A percentile compares a stretch with the other conserved stretches of the same genome.
phyloP scores from a whole-genome alignment of 345 rosid species.

The Eucalyptus polybractea region DNA sequence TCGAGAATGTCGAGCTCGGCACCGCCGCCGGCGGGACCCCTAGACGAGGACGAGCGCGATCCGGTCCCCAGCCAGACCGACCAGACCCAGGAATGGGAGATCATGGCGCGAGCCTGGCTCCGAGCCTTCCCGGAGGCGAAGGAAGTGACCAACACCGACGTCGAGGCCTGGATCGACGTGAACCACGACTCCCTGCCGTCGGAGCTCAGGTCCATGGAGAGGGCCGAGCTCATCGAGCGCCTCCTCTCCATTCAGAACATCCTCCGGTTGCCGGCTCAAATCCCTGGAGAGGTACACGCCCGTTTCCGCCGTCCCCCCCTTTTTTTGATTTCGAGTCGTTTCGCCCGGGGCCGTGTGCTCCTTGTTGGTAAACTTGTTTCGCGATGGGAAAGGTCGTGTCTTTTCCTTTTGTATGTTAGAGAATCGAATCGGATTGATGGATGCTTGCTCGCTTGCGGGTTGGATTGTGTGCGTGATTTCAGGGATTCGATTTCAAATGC shows the following conservation, averaged over 20 bases:
- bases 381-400: background rate
- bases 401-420: background rate
- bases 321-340: background rate
- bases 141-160: constrained; percentile 48
- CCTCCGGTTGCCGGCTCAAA: constrained; percentile 47
- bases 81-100: constrained; percentile 83
- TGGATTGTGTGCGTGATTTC: background rate
- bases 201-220: constrained; percentile 74
- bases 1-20: background rate
- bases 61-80: constrained; percentile 3
- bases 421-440: background rate
- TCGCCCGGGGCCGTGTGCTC: background rate
- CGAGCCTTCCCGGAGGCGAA: constrained; percentile 76
- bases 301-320: background rate
- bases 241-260: constrained; percentile 73
- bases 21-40: constrained; percentile 1
- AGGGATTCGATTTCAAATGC: background rate
- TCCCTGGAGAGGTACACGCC: background rate
- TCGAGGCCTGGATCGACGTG: constrained; percentile 83
- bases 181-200: constrained; percentile 49
- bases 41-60: constrained; percentile 1
- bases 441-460: background rate
- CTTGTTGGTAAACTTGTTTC: background rate
- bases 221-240: constrained; percentile 62
- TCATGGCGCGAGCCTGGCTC: constrained; percentile 86